phyloP scores from a whole-genome alignment of 192 early-diverging fungal genomes.

The Mortierella alpina region DNA sequence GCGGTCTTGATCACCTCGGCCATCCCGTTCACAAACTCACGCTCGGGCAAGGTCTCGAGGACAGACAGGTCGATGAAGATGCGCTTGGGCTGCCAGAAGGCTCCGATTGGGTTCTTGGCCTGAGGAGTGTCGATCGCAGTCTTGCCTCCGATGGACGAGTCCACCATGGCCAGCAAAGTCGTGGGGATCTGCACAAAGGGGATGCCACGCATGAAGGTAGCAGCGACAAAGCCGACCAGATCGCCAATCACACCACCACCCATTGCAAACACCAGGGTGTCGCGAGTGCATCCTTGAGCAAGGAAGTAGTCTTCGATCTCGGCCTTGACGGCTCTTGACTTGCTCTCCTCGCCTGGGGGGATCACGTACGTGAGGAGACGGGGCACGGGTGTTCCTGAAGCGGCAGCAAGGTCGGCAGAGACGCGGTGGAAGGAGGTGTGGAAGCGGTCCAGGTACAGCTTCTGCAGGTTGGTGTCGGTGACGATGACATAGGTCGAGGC shows the following conservation, averaged over 20 bases:
- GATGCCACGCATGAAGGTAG: constrained; percentile 98
- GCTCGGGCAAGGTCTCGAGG: constrained; percentile 85
- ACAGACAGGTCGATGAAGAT: constrained; percentile 93
- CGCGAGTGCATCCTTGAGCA: constrained; percentile 84
- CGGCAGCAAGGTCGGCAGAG: constrained; percentile 24
- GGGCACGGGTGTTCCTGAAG: constrained; percentile 35
- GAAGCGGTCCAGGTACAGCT: constrained; percentile 76
- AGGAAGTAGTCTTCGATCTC: constrained; percentile 95
- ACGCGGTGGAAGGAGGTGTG: constrained; percentile 63
- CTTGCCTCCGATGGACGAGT: constrained; percentile 97
- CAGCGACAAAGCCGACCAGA: constrained; percentile 94
- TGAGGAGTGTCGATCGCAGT: constrained; percentile 95
- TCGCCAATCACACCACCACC: constrained; percentile 99
- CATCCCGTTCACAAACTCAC: constrained; percentile 97
- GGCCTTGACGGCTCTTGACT: constrained; percentile 88
- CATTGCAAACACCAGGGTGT: constrained; percentile 91
- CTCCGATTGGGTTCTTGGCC: constrained; percentile 95
- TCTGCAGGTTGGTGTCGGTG: constrained; percentile 88
- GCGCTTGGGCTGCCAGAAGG: constrained; percentile 95
- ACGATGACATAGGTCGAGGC: constrained; percentile 88
- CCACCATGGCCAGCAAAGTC: constrained; percentile 96
- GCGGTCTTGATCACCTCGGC: constrained; percentile 99
- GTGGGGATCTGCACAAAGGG: constrained; percentile 97
- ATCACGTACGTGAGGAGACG: constrained; percentile 82
- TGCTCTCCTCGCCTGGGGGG: constrained; percentile 89